phyloP scores from a whole-genome alignment of 768 basidiomycete genomes.

The Megacollybia marginata region DNA sequence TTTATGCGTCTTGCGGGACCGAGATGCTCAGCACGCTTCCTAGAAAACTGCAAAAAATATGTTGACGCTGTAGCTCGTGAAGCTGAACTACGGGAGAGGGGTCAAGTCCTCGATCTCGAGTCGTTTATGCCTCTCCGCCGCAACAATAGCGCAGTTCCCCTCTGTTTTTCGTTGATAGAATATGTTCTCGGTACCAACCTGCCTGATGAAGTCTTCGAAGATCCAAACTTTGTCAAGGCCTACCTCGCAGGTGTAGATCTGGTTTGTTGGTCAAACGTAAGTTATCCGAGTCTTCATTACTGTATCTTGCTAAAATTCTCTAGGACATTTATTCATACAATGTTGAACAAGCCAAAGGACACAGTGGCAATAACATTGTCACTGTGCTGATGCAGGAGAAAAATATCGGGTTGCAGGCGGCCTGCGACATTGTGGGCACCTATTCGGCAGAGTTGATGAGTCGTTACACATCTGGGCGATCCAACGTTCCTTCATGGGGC shows the following conservation, averaged over 20 bases:
- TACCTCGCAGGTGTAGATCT: conserved; percentile 58
- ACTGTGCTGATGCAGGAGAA: conserved; percentile 59
- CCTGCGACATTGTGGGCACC: conserved; percentile 48
- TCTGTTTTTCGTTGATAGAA: too few relatives aligned
- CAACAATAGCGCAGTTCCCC: conserved; percentile 61
- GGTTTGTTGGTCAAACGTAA: conserved; percentile 63
- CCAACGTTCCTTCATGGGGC: conserved; percentile 41
- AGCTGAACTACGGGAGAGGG: conserved; percentile 52
- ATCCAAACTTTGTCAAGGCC: conserved; percentile 44
- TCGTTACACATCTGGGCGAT: conserved; percentile 37
- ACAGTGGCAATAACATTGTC: conserved; percentile 60
- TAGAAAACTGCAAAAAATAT: conserved; percentile 46
- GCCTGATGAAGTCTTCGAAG: conserved; percentile 51
- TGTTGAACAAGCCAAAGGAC: conserved; percentile 63
- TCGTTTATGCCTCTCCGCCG: conserved; percentile 53
- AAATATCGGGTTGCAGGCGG: conserved; percentile 46
- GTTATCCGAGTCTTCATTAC: conserved; percentile 57
- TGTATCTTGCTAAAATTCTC: conserved; percentile 4
- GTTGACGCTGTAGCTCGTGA: conserved; percentile 51
- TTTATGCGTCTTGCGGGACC: too few relatives aligned
- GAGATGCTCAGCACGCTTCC: conserved; percentile 42
- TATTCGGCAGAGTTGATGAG: conserved; percentile 45
- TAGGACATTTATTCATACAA: conserved; percentile 71
- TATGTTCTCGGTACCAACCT: conserved; percentile 57
- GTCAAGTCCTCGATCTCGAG: conserved; percentile 44